phyloP scores from a whole-genome alignment of 495 filamentous ascomycete species.

The Podospora sp. region DNA sequence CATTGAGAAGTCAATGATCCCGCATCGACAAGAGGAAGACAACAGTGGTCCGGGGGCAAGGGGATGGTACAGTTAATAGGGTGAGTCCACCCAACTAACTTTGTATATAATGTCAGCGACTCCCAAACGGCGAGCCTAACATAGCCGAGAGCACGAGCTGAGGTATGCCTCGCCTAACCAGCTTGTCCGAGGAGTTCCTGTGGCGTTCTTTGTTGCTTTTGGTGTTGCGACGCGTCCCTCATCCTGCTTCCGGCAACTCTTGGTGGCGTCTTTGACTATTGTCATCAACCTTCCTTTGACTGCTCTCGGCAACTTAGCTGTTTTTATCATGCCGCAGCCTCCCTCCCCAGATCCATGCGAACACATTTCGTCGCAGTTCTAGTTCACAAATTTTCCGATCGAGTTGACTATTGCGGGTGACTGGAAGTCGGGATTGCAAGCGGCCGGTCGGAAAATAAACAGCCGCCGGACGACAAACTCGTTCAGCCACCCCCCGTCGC shows the following conservation, averaged over 20 bases:
- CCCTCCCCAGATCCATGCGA: not conserved
- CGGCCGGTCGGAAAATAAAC: not conserved
- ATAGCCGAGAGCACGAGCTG: too few relatives aligned
- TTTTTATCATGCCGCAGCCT: not conserved
- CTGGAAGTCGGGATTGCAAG: not conserved
- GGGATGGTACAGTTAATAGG: slow-evolving; percentile 69
- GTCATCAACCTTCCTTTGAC: not conserved
- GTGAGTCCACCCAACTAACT: too few relatives aligned
- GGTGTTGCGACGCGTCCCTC: too few relatives aligned
- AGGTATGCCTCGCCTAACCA: not conserved
- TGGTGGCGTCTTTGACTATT: not conserved
- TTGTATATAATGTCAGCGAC: not conserved
- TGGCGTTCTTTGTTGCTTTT: not conserved
- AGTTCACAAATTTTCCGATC: too few relatives aligned
- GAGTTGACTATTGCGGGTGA: not conserved
- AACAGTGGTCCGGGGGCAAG: slow-evolving; percentile 53
- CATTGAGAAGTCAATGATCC: slow-evolving; percentile 78
- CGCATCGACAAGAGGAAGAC: slow-evolving; percentile 69
- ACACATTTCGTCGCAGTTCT: not conserved
- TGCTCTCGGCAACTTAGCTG: not conserved
- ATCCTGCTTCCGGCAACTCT: not conserved
- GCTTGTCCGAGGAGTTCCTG: not conserved
- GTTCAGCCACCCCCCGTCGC: not conserved
- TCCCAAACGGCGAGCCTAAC: too few relatives aligned
- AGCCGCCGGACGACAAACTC: not conserved